A percentile compares a stretch with the other conserved stretches of the same genome.
These are phyloP conservation scores for Scorias spongiosa DNA, from an alignment of 2,329 filamentous ascomycete genomes.

Conservation along the genomic window DNA sequence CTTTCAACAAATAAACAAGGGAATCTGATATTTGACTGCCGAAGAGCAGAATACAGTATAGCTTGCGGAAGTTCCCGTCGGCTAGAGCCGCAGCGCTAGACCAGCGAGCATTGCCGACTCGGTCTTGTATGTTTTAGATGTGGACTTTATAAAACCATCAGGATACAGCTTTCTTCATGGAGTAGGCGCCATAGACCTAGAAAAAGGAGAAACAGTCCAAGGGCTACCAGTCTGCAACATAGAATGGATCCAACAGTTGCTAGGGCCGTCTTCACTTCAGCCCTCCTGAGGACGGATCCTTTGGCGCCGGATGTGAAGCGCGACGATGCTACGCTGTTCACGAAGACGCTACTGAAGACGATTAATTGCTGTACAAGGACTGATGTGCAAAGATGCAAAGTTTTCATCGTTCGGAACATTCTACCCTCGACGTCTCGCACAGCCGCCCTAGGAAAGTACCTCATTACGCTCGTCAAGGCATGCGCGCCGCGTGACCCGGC, in stretches of 20 bases:
- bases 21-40: too few relatives aligned
- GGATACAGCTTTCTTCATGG: too few relatives aligned
- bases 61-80: too few relatives aligned
- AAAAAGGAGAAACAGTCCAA: too few relatives aligned
- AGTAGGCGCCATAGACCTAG: too few relatives aligned
- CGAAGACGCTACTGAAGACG: neutral
- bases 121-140: too few relatives aligned
- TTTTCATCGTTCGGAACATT: constrained; percentile 8
- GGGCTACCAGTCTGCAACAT: too few relatives aligned
- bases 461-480: constrained; percentile 6
- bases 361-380: neutral
- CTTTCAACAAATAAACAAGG: too few relatives aligned
- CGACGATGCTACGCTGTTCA: neutral
- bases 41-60: too few relatives aligned
- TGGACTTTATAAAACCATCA: too few relatives aligned
- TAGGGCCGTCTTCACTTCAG: neutral
- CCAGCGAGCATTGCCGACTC: too few relatives aligned
- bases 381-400: constrained; percentile 9
- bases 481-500: constrained; percentile 3
- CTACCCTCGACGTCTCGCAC: constrained; percentile 4
- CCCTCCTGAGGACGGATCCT: neutral
- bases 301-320: neutral
- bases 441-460: constrained; percentile 6
- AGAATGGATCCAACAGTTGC: neutral
- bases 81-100: too few relatives aligned